Base-by-base conservation (phyloP, 331 rosid genomes). In the Arachis monticola region DNA sequence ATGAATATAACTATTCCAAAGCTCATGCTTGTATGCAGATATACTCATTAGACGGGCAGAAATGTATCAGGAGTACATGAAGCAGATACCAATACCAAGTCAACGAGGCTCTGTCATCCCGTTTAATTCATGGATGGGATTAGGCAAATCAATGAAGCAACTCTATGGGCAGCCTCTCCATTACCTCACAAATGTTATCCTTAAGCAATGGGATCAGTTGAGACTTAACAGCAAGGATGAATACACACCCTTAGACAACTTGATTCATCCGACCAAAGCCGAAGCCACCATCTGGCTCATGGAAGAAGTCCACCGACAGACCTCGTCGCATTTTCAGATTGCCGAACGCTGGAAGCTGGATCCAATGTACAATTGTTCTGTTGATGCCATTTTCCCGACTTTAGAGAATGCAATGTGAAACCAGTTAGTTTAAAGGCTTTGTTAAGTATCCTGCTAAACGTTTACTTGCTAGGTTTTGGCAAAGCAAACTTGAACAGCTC, bases 21-120 rank as follows among this genome's bases (percentile, higher is more conserved):
- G 47, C 22, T 50, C 69, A 8, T 69, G 61, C 14, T 77, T 73
- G 17, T 12, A 40, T 27, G 60, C 87, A 88, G 96, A 78, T 38
- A 83, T 79, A 67, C 70, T 95, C 82, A 77, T 57, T 41, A 85
- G 74, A 79, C 81, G 92, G 82, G 99, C 99, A 22, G 90, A 81
- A 81, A 87, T 92, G 97, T 95, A 95, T 88, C 97, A 90, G 78
- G 96, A 87, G 2, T 92, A 87, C 90, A 95, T 88, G 97, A 90
- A 86, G 85, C 97, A 78, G 73, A 69, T 95, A 64, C 91, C 93
- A 52, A 80, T 95, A 75, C 99, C 99, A 9, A 76, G 61, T 10
- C 79, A 30, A 32, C 92, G 96, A 40, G 97, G 97, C 52, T 88
- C 98, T 40, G 74, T 90, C n/a, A 88, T 95, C 65, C 97, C 97